Evolutionary conservation across 805 yeast species (phyloP), one percentile per base, ranked within the genome.

Genomic region (Wickerhamiella alocasiicola): DNA sequence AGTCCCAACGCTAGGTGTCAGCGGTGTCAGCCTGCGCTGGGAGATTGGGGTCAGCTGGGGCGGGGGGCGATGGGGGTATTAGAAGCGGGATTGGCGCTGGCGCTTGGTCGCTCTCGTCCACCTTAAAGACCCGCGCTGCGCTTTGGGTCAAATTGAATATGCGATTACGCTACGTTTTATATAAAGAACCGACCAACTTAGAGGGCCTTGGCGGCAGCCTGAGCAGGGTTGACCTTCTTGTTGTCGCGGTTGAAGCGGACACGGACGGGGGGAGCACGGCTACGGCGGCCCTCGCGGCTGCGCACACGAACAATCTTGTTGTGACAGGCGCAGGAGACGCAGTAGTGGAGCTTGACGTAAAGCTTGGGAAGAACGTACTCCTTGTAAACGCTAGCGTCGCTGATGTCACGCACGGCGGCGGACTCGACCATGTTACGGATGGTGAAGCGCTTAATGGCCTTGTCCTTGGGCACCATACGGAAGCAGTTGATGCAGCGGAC

Each of bases 361-460:
- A 91, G 81, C 81, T 91, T 91, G 74, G 99, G 99, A 63, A 91
- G 75, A 65, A 95, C 97, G 77, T 91, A 91, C 78, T 91, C 98
- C 63, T 82, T 76, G 81, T 91, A 91, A 63, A 91, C 97, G 49
- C 96, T 87, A 62, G 98, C 98, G 74, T 91, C 99, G 61, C 95
- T 82, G 71, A 91, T 77, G 73, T 91, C 99, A 80, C 99, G 87
- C 66, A 91, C 94, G 64, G 98, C 68, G 68, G 98, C 98, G 60
- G 95, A 91, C 78, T 91, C 99, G 62, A 91, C 99, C 88, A 91
- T 91, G 94, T 91, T 91, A 78, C 96, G 83, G 82, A 91, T 80
- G 71, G 95, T 85, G 78, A 91, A 94, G 76, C 99, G 84, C 91
- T 91, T 91, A 83, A 91, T 91, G 71, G 36, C 97, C 81, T 91